phyloP scores from a whole-genome alignment of 768 basidiomycete genomes.

The Mrakia gelida region DNA sequence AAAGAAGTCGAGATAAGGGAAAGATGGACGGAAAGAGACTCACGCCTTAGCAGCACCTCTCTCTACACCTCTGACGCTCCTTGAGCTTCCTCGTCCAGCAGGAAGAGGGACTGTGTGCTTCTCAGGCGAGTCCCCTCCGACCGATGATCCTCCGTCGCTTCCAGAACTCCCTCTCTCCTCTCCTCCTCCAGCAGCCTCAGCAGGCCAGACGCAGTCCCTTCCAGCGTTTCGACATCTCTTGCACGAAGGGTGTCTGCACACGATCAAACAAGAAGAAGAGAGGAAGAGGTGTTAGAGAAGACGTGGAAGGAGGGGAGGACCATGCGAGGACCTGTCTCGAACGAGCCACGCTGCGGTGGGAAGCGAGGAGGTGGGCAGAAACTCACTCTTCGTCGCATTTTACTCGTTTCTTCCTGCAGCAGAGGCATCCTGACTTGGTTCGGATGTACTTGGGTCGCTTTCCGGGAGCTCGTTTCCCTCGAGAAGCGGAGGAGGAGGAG shows the following conservation, averaged over 20 bases:
- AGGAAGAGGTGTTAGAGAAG: background rate
- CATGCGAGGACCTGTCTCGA: background rate
- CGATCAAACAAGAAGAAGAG: background rate
- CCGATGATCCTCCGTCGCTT: background rate
- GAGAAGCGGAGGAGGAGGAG: background rate
- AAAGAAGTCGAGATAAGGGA: too few species aligned
- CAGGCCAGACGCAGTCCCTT: slow-evolving; percentile 26
- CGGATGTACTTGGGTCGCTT: slow-evolving; percentile 76
- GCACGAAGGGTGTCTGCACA: slow-evolving; percentile 17
- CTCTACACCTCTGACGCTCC: slow-evolving; percentile 12
- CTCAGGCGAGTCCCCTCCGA: slow-evolving; percentile 2
- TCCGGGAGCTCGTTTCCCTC: background rate
- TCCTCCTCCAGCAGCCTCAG: background rate
- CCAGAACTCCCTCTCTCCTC: background rate
- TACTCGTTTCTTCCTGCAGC: slow-evolving; percentile 90
- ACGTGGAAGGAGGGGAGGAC: background rate
- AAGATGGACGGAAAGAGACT: too few species aligned
- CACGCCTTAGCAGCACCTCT: background rate
- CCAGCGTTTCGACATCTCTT: slow-evolving; percentile 24
- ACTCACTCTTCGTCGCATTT: slow-evolving; percentile 96
- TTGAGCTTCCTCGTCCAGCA: background rate
- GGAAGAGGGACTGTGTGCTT: slow-evolving; percentile 10
- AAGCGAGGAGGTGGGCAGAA: slow-evolving; percentile 56
- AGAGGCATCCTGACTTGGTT: slow-evolving; percentile 90
- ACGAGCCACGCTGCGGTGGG: slow-evolving; percentile 63